Evolutionary conservation across 331 rosid genomes (phyloP).

Genomic region (Quercus phellos): DNA sequence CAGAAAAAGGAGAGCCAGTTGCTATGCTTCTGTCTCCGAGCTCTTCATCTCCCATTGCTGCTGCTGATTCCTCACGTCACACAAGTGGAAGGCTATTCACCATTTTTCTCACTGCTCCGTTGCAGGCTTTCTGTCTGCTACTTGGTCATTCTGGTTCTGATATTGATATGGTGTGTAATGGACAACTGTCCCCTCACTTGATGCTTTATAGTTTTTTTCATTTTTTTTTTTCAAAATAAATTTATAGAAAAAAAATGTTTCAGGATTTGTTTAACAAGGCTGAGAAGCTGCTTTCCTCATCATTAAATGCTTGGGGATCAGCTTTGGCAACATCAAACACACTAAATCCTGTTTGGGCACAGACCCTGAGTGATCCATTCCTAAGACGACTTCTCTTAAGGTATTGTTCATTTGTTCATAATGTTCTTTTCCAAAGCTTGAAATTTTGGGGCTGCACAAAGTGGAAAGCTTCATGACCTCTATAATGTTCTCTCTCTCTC

Average conservation of each 20-base stretch:
- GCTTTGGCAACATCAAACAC: slow-evolving; percentile 51
- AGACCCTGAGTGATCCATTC: slow-evolving; percentile 76
- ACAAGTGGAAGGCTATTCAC: slow-evolving; percentile 81
- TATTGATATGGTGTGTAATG: slow-evolving; percentile 58
- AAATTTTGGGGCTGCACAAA: neutral
- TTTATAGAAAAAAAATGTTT: slow-evolving; percentile 31
- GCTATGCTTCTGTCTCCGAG: slow-evolving; percentile 92
- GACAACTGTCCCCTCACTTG: slow-evolving; percentile 7
- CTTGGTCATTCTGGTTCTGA: slow-evolving; percentile 68
- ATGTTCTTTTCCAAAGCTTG: neutral
- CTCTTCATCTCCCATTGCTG: slow-evolving; percentile 35
- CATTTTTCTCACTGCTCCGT: slow-evolving; percentile 82
- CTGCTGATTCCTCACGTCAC: slow-evolving; percentile 41
- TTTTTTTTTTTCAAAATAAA: neutral
- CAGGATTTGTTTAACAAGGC: slow-evolving; percentile 77
- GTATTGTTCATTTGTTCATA: slow-evolving; percentile 29
- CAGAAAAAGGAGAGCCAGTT: slow-evolving; percentile 74
- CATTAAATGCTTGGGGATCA: slow-evolving; percentile 65
- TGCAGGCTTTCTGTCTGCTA: slow-evolving; percentile 84
- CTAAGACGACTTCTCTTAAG: slow-evolving; percentile 84
- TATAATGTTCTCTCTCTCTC: no score
- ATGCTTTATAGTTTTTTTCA: neutral
- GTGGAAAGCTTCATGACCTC: neutral
- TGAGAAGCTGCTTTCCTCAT: slow-evolving; percentile 56
- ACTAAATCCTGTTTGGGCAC: slow-evolving; percentile 90